Evolutionary conservation across 768 basidiomycete genomes (phyloP), one percentile per base, ranked within the genome.

Genomic region (Gymnopilus dilepis): DNA sequence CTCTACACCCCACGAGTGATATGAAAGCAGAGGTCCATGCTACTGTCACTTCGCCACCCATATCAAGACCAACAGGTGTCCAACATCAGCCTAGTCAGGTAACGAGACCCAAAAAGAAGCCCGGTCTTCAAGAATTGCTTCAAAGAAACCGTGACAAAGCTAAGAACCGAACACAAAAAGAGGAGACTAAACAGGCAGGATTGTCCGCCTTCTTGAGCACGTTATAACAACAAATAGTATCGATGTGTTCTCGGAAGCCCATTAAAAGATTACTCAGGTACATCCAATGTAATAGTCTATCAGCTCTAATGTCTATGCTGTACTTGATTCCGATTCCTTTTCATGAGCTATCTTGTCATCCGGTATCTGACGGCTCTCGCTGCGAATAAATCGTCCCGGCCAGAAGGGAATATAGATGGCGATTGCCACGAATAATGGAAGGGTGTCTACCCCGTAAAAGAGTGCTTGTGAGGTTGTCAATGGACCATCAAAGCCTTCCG

Each of bases 401-500:
- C 89, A 92, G 70, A 88, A 86, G 17, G 83, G 74, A 22, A 77
- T 66, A 65, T 88, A 90, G 13, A 84, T 74, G 0, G 71, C 72
- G 43, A 87, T 82, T 24, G 88, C 87, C 31, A 91, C 69, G 61
- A 87, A 81, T 7, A 91, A 77, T 7, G 89, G 90, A 4, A 90
- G 76, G 0, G 88, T 83, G 70, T 93, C 77, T 38, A 91, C 76
- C 1, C 75, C 83, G 69, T 90, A 92, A 71, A 92, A 90, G 65
- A 80, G 84, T 3, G 68, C 72, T 70, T 91, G 89, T 4, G 80
- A 82, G 2, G 80, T 86, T 6, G 84, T 80, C 19, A 91, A 78
- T 37, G 76, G 75, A 2, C 88, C 88, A 22, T 72, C 60, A 70
- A 77, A 90, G n/a, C 91, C 91, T 71, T 89, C 76, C 3, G 84